These are phyloP conservation scores for Eucalyptus cloeziana DNA, from an alignment of 345 rosid genomes.

Conservation along the genomic window DNA sequence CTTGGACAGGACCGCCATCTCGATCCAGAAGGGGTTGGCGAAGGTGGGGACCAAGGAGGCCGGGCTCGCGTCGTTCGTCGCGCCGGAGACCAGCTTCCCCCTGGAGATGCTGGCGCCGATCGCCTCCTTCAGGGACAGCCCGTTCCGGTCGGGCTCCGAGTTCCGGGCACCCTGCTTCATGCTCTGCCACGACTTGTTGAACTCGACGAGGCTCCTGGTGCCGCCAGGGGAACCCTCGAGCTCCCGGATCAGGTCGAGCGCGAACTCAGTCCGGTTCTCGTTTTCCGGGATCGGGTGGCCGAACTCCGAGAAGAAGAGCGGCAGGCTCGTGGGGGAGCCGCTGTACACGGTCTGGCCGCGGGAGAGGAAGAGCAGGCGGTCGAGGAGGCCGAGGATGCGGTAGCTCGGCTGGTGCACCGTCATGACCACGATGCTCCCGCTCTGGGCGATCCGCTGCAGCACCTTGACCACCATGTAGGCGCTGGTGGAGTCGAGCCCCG, in stretches of 20 bases:
- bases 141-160: slow-evolving; percentile 13
- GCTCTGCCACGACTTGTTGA: slow-evolving; percentile 68
- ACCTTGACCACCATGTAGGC: slow-evolving; percentile 98
- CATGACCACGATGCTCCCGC: slow-evolving; percentile 92
- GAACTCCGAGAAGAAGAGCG: slow-evolving; percentile 58
- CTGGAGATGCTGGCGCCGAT: slow-evolving; percentile 78
- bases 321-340: slow-evolving; percentile 61
- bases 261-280: slow-evolving; percentile 85
- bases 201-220: slow-evolving; percentile 64
- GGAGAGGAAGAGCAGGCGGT: slow-evolving; percentile 65
- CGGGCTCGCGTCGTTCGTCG: slow-evolving; percentile 6
- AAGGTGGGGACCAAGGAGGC: slow-evolving; percentile 65
- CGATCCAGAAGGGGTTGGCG: slow-evolving; percentile 80
- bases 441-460: slow-evolving; percentile 78
- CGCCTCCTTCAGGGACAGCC: slow-evolving; percentile 77
- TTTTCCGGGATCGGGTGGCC: slow-evolving; percentile 81
- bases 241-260: slow-evolving; percentile 71
- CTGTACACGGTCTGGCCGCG: slow-evolving; percentile 95
- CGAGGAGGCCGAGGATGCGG: slow-evolving; percentile 64
- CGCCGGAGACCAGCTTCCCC: slow-evolving; percentile 81
- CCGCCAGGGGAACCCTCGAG: slow-evolving; percentile 89
- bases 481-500: slow-evolving; percentile 90
- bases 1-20: slow-evolving; percentile 60
- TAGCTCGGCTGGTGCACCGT: slow-evolving; percentile 94
- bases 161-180: slow-evolving; percentile 30